phyloP scores from a whole-genome alignment of 495 filamentous ascomycete genomes.

The Tricharina praecox region DNA sequence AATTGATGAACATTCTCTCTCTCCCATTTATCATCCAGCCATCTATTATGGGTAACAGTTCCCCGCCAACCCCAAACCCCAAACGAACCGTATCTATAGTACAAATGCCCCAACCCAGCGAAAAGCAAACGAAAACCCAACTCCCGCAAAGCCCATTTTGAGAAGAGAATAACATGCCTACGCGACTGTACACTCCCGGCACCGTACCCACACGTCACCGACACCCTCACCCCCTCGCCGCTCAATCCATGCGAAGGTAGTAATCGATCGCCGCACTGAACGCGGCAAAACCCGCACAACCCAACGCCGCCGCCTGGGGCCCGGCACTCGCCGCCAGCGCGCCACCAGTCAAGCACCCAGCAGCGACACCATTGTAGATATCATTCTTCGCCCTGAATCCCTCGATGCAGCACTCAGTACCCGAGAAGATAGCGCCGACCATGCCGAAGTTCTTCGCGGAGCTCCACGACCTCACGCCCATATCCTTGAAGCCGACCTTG shows the following conservation, averaged over 20 bases:
- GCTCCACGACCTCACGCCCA: conserved; percentile 67
- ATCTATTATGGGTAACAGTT: too few species aligned
- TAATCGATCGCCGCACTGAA: conserved; percentile 90
- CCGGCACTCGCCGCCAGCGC: conserved; percentile 69
- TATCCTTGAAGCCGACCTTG: conserved; percentile 72
- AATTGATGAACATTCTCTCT: too few species aligned
- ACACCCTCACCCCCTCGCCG: conserved; percentile 5
- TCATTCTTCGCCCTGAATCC: conserved; percentile 87
- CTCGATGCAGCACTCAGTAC: conserved; percentile 92
- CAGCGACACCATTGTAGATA: conserved; percentile 67
- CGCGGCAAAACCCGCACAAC: conserved; percentile 87
- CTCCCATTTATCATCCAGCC: too few species aligned
- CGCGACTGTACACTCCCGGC: too few species aligned
- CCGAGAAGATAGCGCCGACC: conserved; percentile 74
- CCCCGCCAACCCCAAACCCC: too few species aligned
- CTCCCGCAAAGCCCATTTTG: too few species aligned
- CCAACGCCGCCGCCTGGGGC: conserved; percentile 73
- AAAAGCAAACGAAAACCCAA: too few species aligned
- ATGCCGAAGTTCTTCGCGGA: conserved; percentile 89
- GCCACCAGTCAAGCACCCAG: conserved; percentile 84
- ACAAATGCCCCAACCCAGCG: too few species aligned
- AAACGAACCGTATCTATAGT: too few species aligned
- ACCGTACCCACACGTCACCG: too few species aligned
- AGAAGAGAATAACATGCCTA: too few species aligned
- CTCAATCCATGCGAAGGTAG: conserved; percentile 58